Percentiles rank a stretch among this genome's conserved stretches.
phyloP scores from a whole-genome alignment of 768 basidiomycete genomes.

The Trametes punicea region DNA sequence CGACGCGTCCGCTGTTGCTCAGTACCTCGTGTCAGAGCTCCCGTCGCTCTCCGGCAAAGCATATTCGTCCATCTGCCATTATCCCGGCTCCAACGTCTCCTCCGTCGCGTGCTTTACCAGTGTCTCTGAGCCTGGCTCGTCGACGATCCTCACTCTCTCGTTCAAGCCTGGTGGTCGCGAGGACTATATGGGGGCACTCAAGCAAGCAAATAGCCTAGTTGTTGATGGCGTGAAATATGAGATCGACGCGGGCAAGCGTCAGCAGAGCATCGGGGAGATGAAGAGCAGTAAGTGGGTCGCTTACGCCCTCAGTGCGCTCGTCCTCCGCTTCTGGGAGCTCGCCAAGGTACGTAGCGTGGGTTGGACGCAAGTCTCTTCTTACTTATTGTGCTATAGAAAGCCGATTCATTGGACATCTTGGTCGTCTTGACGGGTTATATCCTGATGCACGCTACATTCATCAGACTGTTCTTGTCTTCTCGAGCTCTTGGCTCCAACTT shows the following conservation, averaged over 20 bases:
- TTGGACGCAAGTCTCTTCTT: neutral
- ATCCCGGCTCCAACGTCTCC: slow-evolving; percentile 24
- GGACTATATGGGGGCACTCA: slow-evolving; percentile 45
- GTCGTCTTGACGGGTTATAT: slow-evolving; percentile 92
- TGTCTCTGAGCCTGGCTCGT: slow-evolving; percentile 29
- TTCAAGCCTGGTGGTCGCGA: slow-evolving; percentile 50
- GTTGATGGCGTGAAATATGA: slow-evolving; percentile 45
- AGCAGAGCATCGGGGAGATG: slow-evolving; percentile 64
- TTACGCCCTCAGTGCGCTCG: slow-evolving; percentile 74
- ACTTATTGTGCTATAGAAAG: slow-evolving; percentile 53
- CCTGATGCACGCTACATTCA: slow-evolving; percentile 94
- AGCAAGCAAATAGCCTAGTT: slow-evolving; percentile 28
- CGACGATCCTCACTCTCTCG: slow-evolving; percentile 46
- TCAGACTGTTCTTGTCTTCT: slow-evolving; percentile 85
- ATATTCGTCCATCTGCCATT: slow-evolving; percentile 54
- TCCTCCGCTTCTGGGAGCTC: slow-evolving; percentile 81
- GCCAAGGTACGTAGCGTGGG: slow-evolving; percentile 51
- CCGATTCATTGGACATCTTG: slow-evolving; percentile 93
- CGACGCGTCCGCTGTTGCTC: slow-evolving; percentile 45
- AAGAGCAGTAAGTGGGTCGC: slow-evolving; percentile 85
- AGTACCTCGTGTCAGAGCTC: slow-evolving; percentile 43
- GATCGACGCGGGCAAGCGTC: slow-evolving; percentile 44
- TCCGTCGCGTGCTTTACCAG: slow-evolving; percentile 41
- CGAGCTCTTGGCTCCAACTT: slow-evolving; percentile 77
- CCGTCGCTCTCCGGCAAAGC: slow-evolving; percentile 41